These are phyloP conservation scores for Penicillium nordicum DNA, from an alignment of 2,329 filamentous ascomycete genomes.

Conservation along the genomic window DNA sequence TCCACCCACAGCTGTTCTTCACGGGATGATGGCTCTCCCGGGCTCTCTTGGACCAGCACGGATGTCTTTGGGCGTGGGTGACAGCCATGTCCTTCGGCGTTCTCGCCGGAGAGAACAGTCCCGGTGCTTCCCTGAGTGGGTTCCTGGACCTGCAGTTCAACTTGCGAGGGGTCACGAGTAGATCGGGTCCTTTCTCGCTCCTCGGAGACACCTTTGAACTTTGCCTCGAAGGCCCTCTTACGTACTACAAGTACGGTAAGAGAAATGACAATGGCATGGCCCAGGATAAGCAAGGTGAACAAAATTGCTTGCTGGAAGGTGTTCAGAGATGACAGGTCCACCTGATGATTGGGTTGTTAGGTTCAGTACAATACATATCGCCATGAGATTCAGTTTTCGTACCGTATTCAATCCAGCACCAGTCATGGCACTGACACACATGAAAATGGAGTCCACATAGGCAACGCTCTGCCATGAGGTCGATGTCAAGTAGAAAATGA, in stretches of 20 bases:
- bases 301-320: constrained; percentile 66
- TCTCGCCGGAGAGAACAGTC: neutral
- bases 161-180: constrained; percentile 8
- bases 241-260: constrained; percentile 61
- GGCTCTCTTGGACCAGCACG: neutral
- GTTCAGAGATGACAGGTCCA: constrained; percentile 57
- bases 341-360: constrained; percentile 29
- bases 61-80: constrained; percentile 1
- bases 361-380: neutral
- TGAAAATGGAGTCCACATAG: constrained; percentile 65
- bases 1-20: constrained; percentile 26
- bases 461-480: constrained; percentile 51
- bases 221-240: constrained; percentile 59
- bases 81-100: neutral
- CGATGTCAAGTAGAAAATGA: constrained; percentile 58
- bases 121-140: neutral
- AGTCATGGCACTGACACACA: constrained; percentile 65
- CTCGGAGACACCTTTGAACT: constrained; percentile 54
- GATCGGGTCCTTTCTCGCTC: constrained; percentile 18
- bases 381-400: constrained; percentile 8
- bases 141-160: constrained; percentile 7
- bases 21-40: constrained; percentile 2
- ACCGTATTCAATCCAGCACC: constrained; percentile 65
- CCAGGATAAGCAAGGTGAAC: constrained; percentile 63
- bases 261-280: constrained; percentile 65